Conservation (phyloP, 202 grass and related monocot species). For the Setaria viridis region DNA sequence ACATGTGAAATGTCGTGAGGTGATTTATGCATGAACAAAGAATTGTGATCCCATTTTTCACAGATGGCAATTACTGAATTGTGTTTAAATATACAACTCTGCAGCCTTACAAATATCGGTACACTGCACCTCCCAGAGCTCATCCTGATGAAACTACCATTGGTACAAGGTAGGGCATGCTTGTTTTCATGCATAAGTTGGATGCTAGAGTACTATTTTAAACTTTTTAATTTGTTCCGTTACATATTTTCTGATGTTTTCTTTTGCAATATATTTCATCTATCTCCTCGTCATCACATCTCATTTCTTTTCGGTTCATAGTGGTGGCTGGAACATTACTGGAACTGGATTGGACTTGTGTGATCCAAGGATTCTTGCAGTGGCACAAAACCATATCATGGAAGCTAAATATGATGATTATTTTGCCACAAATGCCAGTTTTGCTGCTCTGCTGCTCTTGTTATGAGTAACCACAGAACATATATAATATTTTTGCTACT, state of each 20-base stretch:
- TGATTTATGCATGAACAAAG: conserved; percentile 33
- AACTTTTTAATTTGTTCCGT: neutral
- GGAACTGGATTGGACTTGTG: conserved; percentile 58
- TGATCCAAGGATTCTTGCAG: conserved; percentile 71
- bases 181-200: conserved; percentile 10
- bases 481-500: conserved; percentile 37
- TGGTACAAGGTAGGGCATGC: conserved; percentile 67
- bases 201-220: neutral
- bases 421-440: conserved; percentile 75
- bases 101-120: conserved; percentile 82
- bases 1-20: conserved; percentile 90
- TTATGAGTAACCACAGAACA: conserved; percentile 56
- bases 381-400: conserved; percentile 71
- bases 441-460: conserved; percentile 72
- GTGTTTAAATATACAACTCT: conserved; percentile 39
- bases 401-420: conserved; percentile 90
- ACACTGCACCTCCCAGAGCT: conserved; percentile 69
- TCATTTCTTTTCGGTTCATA: conserved; percentile 35
- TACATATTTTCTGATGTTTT: conserved; percentile 14
- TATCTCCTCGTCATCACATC: conserved; percentile 8
- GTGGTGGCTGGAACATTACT: conserved; percentile 66
- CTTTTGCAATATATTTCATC: conserved; percentile 12
- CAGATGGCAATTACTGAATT: conserved; percentile 21
- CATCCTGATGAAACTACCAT: conserved; percentile 84
- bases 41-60: conserved; percentile 25